Evolutionary conservation across 768 basidiomycete genomes (phyloP), one percentile per base, ranked within the genome.

Genomic region (Favolaschia claudopus): DNA sequence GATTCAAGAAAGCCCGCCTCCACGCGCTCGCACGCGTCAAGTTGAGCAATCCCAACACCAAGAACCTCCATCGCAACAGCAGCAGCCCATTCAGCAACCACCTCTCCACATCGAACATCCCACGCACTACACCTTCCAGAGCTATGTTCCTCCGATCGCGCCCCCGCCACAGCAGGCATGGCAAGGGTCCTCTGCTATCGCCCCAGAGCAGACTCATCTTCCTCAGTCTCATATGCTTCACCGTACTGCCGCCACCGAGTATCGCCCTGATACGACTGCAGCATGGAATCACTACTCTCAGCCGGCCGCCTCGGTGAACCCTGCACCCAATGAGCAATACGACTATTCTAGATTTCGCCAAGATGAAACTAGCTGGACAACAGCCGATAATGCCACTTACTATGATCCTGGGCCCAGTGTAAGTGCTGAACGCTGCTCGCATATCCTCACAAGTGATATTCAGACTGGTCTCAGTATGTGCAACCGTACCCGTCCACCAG

Each of bases 101-200:
- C 65, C 76, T 3, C 70, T 22, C 72, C 63, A 60, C 64, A 56
- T 83, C 78, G 62, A 51, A 74, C 76, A 4, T 80, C 79, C 56
- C 76, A 75, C 54, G 65, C 54, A 54, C n/a, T 80, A 42, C 68
- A 67, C 55, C 65, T 79, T 71, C 51, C 75, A 71, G 52, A 77
- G 74, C 39, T 78, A 74, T 59, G 80, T 29, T 14, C 72, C 82
- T 14, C 72, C 82, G 27, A 80, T 78, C 3, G 80, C 85, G 8
- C 82, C 86, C 6, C 88, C n/a, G n/a, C n/a, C n/a, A n/a, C n/a
- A n/a, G n/a, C n/a, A 85, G 58, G 77, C 86, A 17, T 90, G 90
- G 89, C 88, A 89, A 66, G 78, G 81, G 7, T 73, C 86, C 5
- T 80, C 77, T 38, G 81, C 79, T 22, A 87, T 91, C 36, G 82